Conservation (phyloP, 1,284 basidiomycete species). For the Microbotryum violaceum region DNA sequence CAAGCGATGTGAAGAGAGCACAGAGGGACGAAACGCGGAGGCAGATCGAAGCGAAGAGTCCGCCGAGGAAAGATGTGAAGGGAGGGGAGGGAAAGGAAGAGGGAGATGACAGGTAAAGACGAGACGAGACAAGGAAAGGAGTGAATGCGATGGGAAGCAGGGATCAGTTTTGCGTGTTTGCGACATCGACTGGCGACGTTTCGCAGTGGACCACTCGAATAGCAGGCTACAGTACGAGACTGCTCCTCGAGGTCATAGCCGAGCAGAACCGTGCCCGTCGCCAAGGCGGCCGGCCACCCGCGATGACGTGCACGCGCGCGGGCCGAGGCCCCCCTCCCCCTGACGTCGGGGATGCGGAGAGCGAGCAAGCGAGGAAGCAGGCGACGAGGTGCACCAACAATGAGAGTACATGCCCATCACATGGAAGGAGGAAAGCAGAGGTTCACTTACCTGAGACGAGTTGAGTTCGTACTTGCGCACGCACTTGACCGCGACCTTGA, state of each 20-base stretch:
- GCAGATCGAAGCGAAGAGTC: conserved; percentile 29
- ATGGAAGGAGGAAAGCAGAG: neutral
- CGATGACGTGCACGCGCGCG: neutral
- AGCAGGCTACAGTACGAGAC: no score
- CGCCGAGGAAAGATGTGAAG: conserved; percentile 32
- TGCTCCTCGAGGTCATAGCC: no score
- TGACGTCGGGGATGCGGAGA: no score
- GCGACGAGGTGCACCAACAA: neutral
- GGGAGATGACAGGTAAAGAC: neutral
- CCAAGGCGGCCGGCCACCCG: neutral
- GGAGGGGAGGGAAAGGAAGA: conserved; percentile 10
- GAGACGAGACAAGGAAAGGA: neutral
- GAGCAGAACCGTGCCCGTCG: no score
- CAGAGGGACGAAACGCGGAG: conserved; percentile 17
- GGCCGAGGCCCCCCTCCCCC: neutral
- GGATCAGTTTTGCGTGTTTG: neutral
- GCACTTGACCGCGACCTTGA: conserved; percentile 70
- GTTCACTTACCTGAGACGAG: conserved; percentile 75
- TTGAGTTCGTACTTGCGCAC: conserved; percentile 96
- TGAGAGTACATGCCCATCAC: neutral
- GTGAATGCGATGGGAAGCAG: no score
- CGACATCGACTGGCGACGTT: neutral
- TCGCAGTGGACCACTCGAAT: neutral
- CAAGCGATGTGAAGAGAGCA: conserved; percentile 11
- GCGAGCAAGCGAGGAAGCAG: neutral